Percentiles rank a stretch among this genome's conserved stretches.
Conservation (phyloP, 768 basidiomycete species). For the Tulasnella calospora region DNA sequence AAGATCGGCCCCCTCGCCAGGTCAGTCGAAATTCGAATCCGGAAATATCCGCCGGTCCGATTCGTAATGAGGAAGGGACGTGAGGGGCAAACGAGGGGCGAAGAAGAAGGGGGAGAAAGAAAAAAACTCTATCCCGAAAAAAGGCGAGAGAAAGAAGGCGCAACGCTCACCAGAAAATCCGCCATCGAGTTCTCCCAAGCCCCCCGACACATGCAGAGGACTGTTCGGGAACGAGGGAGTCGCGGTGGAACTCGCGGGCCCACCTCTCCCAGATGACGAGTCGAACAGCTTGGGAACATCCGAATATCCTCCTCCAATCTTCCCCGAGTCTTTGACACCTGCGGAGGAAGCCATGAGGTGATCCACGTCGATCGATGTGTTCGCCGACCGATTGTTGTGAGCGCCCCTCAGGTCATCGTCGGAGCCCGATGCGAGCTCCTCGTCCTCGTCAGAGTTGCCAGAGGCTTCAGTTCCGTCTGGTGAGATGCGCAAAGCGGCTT, state of each 20-base stretch:
- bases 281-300: constrained; percentile 8
- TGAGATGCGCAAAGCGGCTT: neutral
- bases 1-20: neutral
- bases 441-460: neutral
- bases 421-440: constrained; percentile 1
- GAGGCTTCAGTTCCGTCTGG: neutral
- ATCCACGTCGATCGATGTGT: neutral
- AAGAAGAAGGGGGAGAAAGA: neutral
- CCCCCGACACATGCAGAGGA: neutral
- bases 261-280: neutral
- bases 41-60: neutral
- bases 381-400: neutral
- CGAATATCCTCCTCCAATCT: neutral
- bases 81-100: neutral
- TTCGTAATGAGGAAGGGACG: constrained; percentile 7
- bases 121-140: neutral
- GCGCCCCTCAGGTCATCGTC: neutral
- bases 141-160: neutral
- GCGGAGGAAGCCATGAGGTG: neutral
- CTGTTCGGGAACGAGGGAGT: constrained; percentile 12
- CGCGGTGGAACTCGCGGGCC: constrained; percentile 4
- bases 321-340: neutral
- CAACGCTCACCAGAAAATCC: constrained; percentile 9
- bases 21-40: neutral
- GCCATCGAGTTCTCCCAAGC: neutral